Conservation (phyloP, 345 rosid genomes). For the Acer saccharum region DNA sequence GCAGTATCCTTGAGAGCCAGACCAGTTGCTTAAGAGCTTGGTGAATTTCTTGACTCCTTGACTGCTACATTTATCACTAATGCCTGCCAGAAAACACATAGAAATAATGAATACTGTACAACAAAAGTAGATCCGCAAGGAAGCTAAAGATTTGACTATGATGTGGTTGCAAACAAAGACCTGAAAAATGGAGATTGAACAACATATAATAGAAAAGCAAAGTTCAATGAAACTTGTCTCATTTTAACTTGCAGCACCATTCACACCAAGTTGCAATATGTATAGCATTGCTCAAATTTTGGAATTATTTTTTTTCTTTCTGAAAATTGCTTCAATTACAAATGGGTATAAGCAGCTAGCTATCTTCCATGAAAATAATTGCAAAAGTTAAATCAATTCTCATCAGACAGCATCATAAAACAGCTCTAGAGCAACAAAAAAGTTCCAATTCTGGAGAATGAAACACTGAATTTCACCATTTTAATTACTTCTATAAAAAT, state of each 20-base stretch:
- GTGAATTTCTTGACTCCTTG: constrained; percentile 60
- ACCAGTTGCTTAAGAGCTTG: constrained; percentile 71
- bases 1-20: constrained; percentile 79
- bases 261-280: neutral
- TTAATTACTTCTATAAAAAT: neutral
- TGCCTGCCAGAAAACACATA: constrained; percentile 46
- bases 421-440: neutral
- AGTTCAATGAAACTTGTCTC: neutral
- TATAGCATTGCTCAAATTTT: neutral
- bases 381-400: neutral
- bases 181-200: neutral
- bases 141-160: neutral
- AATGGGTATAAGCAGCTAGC: neutral
- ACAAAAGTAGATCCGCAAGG: neutral
- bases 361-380: too few relatives aligned
- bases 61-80: constrained; percentile 70
- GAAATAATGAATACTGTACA: neutral
- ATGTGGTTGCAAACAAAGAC: too few relatives aligned
- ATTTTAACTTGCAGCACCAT: neutral
- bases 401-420: neutral
- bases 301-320: neutral
- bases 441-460: neutral
- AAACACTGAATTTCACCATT: neutral
- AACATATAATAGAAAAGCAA: neutral
- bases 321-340: neutral